Conservation (phyloP, 371 early-diverging fungal genomes). For the Mucor indicus region DNA sequence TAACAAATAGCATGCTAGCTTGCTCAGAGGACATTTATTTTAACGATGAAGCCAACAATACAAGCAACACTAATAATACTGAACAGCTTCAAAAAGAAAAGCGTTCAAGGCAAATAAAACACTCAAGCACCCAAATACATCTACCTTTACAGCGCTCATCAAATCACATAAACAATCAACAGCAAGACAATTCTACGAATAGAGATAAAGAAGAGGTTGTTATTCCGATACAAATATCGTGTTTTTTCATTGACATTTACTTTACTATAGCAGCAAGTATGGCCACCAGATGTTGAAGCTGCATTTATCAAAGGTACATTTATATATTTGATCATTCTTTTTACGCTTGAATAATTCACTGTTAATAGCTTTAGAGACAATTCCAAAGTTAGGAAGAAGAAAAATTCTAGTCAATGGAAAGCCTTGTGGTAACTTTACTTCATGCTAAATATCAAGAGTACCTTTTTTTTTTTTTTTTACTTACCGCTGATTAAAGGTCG, state of each 20-base stretch:
- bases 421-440: slow-evolving; percentile 49
- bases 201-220: slow-evolving; percentile 38
- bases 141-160: no score
- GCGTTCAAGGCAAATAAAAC: no score
- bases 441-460: background rate
- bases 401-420: slow-evolving; percentile 51
- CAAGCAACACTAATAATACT: no score
- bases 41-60: no score
- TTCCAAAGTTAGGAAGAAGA: slow-evolving; percentile 48
- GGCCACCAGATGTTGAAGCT: slow-evolving; percentile 70
- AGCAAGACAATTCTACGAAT: slow-evolving; percentile 6
- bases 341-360: no score
- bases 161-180: slow-evolving; percentile 6
- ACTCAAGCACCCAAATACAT: no score
- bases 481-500: slow-evolving; percentile 37
- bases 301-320: slow-evolving; percentile 66
- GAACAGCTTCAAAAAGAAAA: no score
- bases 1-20: no score
- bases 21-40: no score
- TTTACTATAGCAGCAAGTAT: slow-evolving; percentile 50
- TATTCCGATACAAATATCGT: background rate
- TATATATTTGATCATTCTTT: background rate
- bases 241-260: background rate
- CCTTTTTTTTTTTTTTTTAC: background rate
- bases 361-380: slow-evolving; percentile 46